A percentile compares a stretch with the other conserved stretches of the same genome.
Evolutionary conservation across 257 asterid genomes (phyloP).

Genomic region (Euphrasia confusa): DNA sequence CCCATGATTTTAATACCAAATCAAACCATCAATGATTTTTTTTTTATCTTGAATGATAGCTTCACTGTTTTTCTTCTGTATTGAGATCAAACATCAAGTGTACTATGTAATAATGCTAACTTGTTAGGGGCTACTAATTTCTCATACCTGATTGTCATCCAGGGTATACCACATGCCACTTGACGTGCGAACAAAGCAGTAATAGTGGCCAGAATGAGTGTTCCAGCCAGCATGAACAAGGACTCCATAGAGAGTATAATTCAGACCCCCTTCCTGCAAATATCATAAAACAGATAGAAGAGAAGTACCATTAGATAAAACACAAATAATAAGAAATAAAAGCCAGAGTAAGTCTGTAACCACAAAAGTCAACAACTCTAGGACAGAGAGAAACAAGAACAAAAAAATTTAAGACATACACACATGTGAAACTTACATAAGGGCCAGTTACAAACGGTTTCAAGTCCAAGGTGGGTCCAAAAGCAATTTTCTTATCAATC

Average conservation of each 20-base stretch:
- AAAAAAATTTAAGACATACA: background rate
- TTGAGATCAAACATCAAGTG: no score
- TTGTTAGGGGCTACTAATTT: background rate
- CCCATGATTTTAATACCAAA: background rate
- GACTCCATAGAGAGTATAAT: constrained; percentile 91
- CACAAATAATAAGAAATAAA: background rate
- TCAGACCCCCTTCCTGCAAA: constrained; percentile 75
- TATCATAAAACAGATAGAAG: constrained; percentile 1
- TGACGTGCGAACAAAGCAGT: constrained; percentile 95
- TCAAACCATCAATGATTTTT: no score
- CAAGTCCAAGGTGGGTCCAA: constrained; percentile 71
- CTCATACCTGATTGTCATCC: constrained; percentile 85
- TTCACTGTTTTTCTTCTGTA: no score
- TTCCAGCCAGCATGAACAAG: constrained; percentile 97
- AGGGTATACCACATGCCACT: constrained; percentile 97
- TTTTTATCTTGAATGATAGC: no score
- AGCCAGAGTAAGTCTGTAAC: background rate
- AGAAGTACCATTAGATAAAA: background rate
- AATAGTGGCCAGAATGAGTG: constrained; percentile 96
- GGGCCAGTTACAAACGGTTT: constrained; percentile 80
- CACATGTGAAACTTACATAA: constrained; percentile 49
- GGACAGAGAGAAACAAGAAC: background rate
- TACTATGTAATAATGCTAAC: no score
- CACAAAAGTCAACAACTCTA: background rate
- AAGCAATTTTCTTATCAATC: constrained; percentile 58